A percentile compares a stretch with the other conserved stretches of the same genome.
Evolutionary conservation across 2,329 filamentous ascomycete genomes (phyloP).

Genomic region (Aureobasidium sp.): DNA sequence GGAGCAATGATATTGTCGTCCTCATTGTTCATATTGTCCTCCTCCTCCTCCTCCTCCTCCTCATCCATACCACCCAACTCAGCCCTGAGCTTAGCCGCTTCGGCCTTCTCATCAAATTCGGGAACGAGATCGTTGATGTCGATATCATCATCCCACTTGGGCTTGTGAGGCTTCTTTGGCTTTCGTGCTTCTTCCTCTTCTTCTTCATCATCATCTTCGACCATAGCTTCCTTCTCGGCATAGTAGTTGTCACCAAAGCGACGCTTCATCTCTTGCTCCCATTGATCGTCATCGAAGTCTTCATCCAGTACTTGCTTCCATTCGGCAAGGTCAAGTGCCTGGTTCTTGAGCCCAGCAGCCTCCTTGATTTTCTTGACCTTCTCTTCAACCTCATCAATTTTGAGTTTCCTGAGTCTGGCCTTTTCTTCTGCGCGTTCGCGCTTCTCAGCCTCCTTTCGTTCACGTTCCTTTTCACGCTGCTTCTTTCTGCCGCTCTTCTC

Average conservation of each 20-base stretch:
- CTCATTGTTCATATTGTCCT: slow-evolving; percentile 32
- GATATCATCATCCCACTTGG: slow-evolving; percentile 93
- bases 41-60: slow-evolving; percentile 36
- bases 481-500: slow-evolving; percentile 75
- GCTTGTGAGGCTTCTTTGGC: slow-evolving; percentile 82
- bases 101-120: slow-evolving; percentile 62
- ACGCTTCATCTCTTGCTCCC: slow-evolving; percentile 85
- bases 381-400: slow-evolving; percentile 81
- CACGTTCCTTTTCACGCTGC: slow-evolving; percentile 68
- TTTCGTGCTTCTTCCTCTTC: slow-evolving; percentile 47
- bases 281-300: slow-evolving; percentile 80
- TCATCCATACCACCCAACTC: slow-evolving; percentile 38
- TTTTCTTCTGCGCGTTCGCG: slow-evolving; percentile 70
- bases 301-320: slow-evolving; percentile 81
- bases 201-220: slow-evolving; percentile 23
- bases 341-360: slow-evolving; percentile 69
- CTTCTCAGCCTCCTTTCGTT: slow-evolving; percentile 73
- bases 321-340: slow-evolving; percentile 62
- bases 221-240: slow-evolving; percentile 49
- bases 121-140: slow-evolving; percentile 90
- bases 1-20: slow-evolving; percentile 34
- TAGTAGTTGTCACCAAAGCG: slow-evolving; percentile 91
- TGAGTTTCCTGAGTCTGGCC: slow-evolving; percentile 75
- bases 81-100: slow-evolving; percentile 42
- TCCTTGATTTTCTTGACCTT: slow-evolving; percentile 85